Conservation (phyloP, 2,329 filamentous ascomycete species). For the Aspergillus uvarum region DNA sequence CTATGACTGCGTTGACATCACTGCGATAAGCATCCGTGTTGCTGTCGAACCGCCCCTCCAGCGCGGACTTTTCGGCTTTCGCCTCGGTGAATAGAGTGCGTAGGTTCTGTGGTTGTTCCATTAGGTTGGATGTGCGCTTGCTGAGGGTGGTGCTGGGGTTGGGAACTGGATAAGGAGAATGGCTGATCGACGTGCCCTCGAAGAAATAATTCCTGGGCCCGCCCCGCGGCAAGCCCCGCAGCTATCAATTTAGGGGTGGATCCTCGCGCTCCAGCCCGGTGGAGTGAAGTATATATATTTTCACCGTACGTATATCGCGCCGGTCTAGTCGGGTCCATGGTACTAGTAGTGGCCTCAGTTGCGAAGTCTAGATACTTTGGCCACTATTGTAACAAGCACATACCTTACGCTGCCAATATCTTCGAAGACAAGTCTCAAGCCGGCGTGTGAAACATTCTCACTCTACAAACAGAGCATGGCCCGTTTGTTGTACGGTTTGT, state of each 20-base stretch:
- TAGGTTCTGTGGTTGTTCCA: constrained; percentile 55
- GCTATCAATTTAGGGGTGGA: neutral
- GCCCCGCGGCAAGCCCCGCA: constrained; percentile 13
- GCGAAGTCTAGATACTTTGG: neutral
- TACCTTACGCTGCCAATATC: too few species aligned
- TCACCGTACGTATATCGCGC: too few species aligned
- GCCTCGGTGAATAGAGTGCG: constrained; percentile 56
- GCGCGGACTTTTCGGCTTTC: constrained; percentile 53
- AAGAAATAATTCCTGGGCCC: constrained; percentile 17
- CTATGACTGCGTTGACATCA: constrained; percentile 65
- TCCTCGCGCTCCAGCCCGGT: neutral
- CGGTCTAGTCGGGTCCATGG: too few species aligned
- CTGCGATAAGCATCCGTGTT: constrained; percentile 66
- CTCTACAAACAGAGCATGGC: neutral
- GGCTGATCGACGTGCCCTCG: constrained; percentile 5
- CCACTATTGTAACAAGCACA: too few species aligned
- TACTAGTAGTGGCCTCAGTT: too few species aligned
- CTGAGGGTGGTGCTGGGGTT: constrained; percentile 2
- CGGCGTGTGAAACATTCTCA: too few species aligned
- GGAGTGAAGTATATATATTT: too few species aligned
- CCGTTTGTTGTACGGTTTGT: neutral
- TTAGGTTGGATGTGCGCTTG: constrained; percentile 26
- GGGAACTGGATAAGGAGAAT: constrained; percentile 16
- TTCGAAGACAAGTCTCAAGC: too few species aligned
- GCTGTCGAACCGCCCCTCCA: constrained; percentile 66